Base-by-base conservation (phyloP, 2,329 filamentous ascomycete genomes). In the Aphanoascus verrucosus region DNA sequence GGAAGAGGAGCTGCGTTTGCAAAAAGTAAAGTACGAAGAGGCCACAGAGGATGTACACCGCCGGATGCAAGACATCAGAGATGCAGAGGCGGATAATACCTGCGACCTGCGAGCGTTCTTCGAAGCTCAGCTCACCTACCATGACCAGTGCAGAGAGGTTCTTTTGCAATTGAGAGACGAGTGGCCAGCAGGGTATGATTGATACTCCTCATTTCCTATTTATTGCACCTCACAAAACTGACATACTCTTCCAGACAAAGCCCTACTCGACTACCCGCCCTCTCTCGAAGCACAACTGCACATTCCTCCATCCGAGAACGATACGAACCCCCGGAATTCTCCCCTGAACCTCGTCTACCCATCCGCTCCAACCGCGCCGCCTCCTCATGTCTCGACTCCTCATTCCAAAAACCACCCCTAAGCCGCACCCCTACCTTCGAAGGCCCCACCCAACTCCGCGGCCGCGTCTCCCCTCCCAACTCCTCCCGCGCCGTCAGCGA, bases 21-120 rank as follows among this genome's bases (percentile, higher is more conserved):
- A 93, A 67, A 94, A 94, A 69, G 86, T 88, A 62, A 97, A 97
- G 72, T 97, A 95, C 65, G 93, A 97, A 66, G 93, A 97, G 73
- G 85, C 88, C 14, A 93, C 81, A 65, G 91, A 97, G 65, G 91
- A 97, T 63, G 90, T 97, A 52, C 79, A 84, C 62, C 82, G 91
- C 56, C 81, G 91, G 53, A 97, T 97, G 93, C 82, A 94, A 70
- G 91, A 97, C 65, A 94, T 97, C 72, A 91, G 93, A 72, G 90
- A 96, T 63, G 81, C 88, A 19, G 91, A 97, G 69, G 77, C 76
- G 42, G 91, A 97, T 58, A 88, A 84, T 63, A 80, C 95, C 41
- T 77, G 79, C 46, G 88, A 95, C 64, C 74, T 97, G 54, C 83
- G 82, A 2, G 75, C 81, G 15, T 94, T 97, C 67, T 73, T 97